Percentiles rank a stretch among this genome's conserved stretches.
Conservation (phyloP, 169 alveolate species). For the Cyclospora cayetanensis region DNA sequence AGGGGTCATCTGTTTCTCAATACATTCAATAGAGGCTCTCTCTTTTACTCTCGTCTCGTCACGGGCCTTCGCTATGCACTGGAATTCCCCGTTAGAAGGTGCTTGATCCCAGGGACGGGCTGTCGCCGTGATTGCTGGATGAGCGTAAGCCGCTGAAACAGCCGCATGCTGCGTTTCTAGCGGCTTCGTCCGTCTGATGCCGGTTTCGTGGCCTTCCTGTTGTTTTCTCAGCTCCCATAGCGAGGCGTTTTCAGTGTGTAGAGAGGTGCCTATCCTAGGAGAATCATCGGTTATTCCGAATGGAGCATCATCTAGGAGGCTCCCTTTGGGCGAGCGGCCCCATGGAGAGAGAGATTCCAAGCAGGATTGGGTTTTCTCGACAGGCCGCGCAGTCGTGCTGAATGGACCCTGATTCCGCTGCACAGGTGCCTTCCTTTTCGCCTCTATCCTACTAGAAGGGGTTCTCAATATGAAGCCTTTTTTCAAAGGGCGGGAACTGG, state of each 20-base stretch:
- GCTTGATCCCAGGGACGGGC: neutral
- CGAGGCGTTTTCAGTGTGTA: neutral
- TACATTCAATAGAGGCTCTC: too few relatives aligned
- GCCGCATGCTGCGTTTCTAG: neutral
- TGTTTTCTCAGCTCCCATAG: neutral
- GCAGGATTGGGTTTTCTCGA: too few relatives aligned
- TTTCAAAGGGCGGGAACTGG: neutral
- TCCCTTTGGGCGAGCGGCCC: neutral
- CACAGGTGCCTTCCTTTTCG: neutral
- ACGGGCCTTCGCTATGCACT: too few relatives aligned
- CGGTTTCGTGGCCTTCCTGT: neutral
- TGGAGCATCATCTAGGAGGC: neutral
- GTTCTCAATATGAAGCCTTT: neutral
- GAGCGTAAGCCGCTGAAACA: too few relatives aligned
- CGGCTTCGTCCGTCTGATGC: slow-evolving; percentile 5
- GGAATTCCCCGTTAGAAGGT: too few relatives aligned
- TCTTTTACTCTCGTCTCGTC: too few relatives aligned
- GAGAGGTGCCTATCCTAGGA: neutral
- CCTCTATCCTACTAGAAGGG: neutral
- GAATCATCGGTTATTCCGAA: neutral
- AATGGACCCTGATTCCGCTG: too few relatives aligned
- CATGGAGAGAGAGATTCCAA: neutral
- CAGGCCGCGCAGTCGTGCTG: too few relatives aligned
- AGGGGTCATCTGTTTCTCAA: too few relatives aligned
- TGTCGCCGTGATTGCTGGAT: too few relatives aligned